Percentiles rank a stretch among this genome's conserved stretches.
Conservation (phyloP, 106 monocot species). For the Allium fistulosum region DNA sequence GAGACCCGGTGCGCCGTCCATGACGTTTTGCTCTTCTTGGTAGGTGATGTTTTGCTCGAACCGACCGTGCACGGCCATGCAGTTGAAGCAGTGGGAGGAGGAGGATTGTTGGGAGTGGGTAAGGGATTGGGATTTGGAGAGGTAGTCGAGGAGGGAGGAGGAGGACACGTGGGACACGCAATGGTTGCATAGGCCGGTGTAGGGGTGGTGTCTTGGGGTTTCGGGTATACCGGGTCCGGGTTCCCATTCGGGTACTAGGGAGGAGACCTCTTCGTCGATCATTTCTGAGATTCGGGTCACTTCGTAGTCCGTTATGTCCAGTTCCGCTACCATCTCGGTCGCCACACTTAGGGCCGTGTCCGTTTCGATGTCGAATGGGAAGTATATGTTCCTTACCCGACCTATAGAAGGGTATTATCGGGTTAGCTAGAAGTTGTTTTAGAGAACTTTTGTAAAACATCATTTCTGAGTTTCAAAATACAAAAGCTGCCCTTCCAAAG, state of each 20-base stretch:
- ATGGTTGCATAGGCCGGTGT: slow-evolving; percentile 22
- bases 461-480: no score
- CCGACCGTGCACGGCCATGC: slow-evolving; percentile 53
- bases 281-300: slow-evolving; percentile 89
- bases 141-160: slow-evolving; percentile 34
- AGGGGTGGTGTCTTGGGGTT: not conserved
- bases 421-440: no score
- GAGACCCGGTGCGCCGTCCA: slow-evolving; percentile 3
- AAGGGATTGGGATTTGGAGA: slow-evolving; percentile 6
- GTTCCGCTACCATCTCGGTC: slow-evolving; percentile 87
- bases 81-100: slow-evolving; percentile 20
- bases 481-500: no score
- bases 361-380: slow-evolving; percentile 63
- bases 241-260: slow-evolving; percentile 80
- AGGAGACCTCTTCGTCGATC: slow-evolving; percentile 72
- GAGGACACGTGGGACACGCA: slow-evolving; percentile 55
- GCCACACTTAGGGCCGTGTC: slow-evolving; percentile 89
- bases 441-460: no score
- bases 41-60: slow-evolving; percentile 68
- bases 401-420: slow-evolving; percentile 30
- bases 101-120: not conserved
- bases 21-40: slow-evolving; percentile 10
- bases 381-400: slow-evolving; percentile 67
- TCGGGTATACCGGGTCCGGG: slow-evolving; percentile 54
- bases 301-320: slow-evolving; percentile 77